Evolutionary conservation across 2,329 filamentous ascomycete species (phyloP), one percentile per base, ranked within the genome.

Genomic region (Exophiala lecanii-corni): DNA sequence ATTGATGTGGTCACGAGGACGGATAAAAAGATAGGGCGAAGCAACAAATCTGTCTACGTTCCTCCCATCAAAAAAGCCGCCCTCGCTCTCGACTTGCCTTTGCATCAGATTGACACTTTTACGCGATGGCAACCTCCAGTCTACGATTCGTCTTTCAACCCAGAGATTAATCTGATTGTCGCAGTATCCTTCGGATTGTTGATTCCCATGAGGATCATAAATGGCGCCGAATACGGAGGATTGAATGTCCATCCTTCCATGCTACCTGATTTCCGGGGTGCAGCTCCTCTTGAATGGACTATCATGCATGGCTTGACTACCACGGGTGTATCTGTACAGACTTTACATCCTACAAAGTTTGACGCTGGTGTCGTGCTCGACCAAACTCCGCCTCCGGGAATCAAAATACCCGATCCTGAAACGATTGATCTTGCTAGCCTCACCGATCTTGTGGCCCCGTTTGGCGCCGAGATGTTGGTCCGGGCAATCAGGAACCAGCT

Each of bases 181-280:
- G 89, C 89, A 36, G 92, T 97, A 3, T 97, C 92, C 0, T 98
- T 97, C 65, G 92, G 92, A 2, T 75, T 95, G 5, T 84, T 96
- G 49, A 82, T 98, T 1, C 92, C 92, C 1, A 74, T 76, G 1
- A 75, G 87, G 3, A 79, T 97, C 12, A 71, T 98, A 16, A 69
- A 69, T 16, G 68, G 68, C 1, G 78, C 85, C 17, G 78, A 76
- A 55, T 95, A 94, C 65, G 89, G 89, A 32, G 92, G 92, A 0
- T 68, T 98, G 2, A 98, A 98, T 63, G 75, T 98, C 2, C 92
- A 98, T 59, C 92, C 92, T 1, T 97, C 91, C 1, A 67, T 96
- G 19, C 75, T 98, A 10, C 91, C 89, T 3, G 84, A 92, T 81
- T 39, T 51, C 33, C 45, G 36, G 45, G 92, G 92, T 2, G 78